Base-by-base conservation (phyloP, 225 moss, liverwort and hornwort species). In the Anthoceros angustus region DNA sequence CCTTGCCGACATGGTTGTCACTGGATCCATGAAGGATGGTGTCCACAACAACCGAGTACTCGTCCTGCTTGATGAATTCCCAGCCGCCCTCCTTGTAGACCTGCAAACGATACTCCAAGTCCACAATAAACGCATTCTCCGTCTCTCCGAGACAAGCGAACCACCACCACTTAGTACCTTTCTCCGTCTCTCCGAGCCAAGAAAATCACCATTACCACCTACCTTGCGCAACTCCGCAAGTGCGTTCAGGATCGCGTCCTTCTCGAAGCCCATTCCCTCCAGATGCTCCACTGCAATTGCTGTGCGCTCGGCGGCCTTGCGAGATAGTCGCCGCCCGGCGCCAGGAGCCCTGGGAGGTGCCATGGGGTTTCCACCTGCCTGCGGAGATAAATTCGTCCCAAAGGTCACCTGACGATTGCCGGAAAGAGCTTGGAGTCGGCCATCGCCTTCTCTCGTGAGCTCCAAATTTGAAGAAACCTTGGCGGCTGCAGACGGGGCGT, bases 51-150 rank as follows among this genome's bases (percentile, higher is more conserved):
- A 55, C 10, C n/a, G n/a, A 18, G 23, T 55, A 55, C 55, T 20
- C 55, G n/a, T 55, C 55, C 55, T 55, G 55, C 23, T 55, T 23
- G 18, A 55, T 55, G n/a, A 55, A 55, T 15, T 55, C 55, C 55
- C 55, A 55, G 23, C 55, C 55, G 14, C n/a, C 4, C 23, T 7
- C 55, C 23, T 23, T 55, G 18, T 23, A 55, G 23, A 55, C 55
- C 55, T 55, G 55, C 55, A 1, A 1, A 32, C 32, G 2, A 32
- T 4, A 46, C 16, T 4, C 55, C 5, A 5, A 55, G n/a, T 7
- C n/a, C 16, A 16, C 45, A 46, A 12, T 48, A 12, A 48, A 18
- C 18, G 12, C 46, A 48, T 12, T 48, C 46, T 12, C 46, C 46
- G 14, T 12, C 46, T 48, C 46, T 48, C 46, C 2, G 46, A 48